Evolutionary conservation across 2,329 filamentous ascomycete genomes (phyloP), one percentile per base, ranked within the genome.

Genomic region (Calonectria crousiana): DNA sequence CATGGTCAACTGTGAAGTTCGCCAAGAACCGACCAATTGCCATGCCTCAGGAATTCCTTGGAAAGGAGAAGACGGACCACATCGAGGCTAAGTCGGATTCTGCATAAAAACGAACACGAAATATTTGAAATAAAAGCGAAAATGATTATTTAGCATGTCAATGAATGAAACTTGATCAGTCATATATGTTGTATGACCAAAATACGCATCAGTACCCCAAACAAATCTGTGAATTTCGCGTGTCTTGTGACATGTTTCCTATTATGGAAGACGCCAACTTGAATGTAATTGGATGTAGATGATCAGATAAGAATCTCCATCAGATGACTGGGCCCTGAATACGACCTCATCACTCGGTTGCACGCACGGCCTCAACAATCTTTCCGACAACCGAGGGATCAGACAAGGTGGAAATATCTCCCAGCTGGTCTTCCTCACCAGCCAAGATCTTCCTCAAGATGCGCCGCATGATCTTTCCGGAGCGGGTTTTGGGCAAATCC

Each of bases 401-500:
- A 71, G 95, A 96, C 49, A 98, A 90, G 90, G 96, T 98, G 9
- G 93, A 94, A 18, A 89, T 96, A 83, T 98, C 96, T 78, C 96
- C 96, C 69, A 98, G 88, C 85, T 97, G 95, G 84, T 98, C 96
- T 86, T 98, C 95, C 88, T 98, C 96, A 28, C 95, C 95, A 52
- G 95, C 95, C 77, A 98, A 86, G 81, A 98, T 96, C 94, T 98
- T 98, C 81, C 96, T 90, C 87, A 98, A 86, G 82, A 98, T 97
- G 76, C 96, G 92, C 69, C 96, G 91, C 96, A 98, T 98, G 81
- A 98, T 98, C 93, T 98, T 98, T 77, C 96, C 96, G 77, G 94
- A 97, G 76, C 96, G 90, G 30, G 96, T 98, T 92, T 98, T 98
- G 80, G 96, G 96, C 70, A 98, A 90, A 84, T 98, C 96, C 1